A percentile compares a stretch with the other conserved stretches of the same genome.
Conservation (phyloP, 1,284 basidiomycete genomes). For the Ustilago tritici region DNA sequence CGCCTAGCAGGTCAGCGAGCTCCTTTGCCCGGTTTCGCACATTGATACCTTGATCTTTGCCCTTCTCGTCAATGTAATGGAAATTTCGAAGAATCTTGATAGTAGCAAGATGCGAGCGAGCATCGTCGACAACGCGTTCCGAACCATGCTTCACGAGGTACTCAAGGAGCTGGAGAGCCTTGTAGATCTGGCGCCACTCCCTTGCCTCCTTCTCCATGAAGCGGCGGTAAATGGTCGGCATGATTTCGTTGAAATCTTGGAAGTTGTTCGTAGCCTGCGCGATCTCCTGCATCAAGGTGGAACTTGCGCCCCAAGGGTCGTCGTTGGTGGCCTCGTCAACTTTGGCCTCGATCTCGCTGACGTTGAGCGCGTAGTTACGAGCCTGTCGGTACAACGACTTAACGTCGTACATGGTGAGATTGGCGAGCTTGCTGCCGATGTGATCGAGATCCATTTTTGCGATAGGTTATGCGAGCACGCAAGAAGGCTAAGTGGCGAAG, state of each 20-base stretch:
- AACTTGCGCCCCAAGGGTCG: conserved; percentile 98
- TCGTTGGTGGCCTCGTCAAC: conserved; percentile 97
- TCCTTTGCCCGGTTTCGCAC: conserved; percentile 95
- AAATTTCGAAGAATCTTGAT: conserved; percentile 98
- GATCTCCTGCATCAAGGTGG: conserved; percentile 98
- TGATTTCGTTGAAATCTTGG: conserved; percentile 99
- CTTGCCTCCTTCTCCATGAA: conserved; percentile 89
- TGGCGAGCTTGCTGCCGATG: conserved; percentile 66
- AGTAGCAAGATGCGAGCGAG: conserved; percentile 90
- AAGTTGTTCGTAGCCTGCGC: conserved; percentile 94
- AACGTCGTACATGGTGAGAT: conserved; percentile 69
- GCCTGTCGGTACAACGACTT: conserved; percentile 66
- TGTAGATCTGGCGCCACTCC: conserved; percentile 99
- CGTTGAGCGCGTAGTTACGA: conserved; percentile 80
- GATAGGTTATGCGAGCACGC: neutral
- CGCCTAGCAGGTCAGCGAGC: conserved; percentile 86
- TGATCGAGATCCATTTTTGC: conserved; percentile 42
- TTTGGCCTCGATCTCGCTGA: conserved; percentile 97
- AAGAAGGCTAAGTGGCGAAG: neutral
- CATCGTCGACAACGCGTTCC: conserved; percentile 97
- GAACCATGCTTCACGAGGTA: conserved; percentile 98
- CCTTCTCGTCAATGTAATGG: conserved; percentile 98
- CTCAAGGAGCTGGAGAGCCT: conserved; percentile 93
- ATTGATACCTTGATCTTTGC: conserved; percentile 98
- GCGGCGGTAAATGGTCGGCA: conserved; percentile 94